Evolutionary conservation across 23 red algal species (phyloP), one percentile per base, ranked within the genome.

Genomic region (Gracilaria domingensis): DNA sequence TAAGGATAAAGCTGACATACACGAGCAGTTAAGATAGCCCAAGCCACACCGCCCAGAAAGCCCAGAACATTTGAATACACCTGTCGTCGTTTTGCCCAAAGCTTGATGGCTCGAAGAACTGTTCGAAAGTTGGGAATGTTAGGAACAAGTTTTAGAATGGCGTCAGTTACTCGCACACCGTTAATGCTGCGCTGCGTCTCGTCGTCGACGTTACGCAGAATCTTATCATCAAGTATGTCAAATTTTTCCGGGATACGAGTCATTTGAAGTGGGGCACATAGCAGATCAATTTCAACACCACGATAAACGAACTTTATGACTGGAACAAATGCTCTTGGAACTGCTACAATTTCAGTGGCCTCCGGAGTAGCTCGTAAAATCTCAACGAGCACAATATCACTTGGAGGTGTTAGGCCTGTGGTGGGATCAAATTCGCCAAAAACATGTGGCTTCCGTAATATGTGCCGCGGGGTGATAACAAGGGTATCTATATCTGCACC

Each of bases 401-500:
- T 51, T 30, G 39, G 53, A 73, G 95, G 95, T 42, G 92, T 84
- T 8, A 85, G 25, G 64, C 92, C 91, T 45, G 79, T 91, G 0
- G 65, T 85, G 16, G 79, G 51, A 85, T 74, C 78, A 69, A 81
- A 37, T 36, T 92, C 86, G 71, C 96, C 96, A 69, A 98, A 98
- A 16, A 99, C 94, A 71, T 99, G 90, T 51, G 88, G 47, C 33
- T 93, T 85, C 30, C 97, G 86, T n/a, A 88, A 61, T 32, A 99
- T 89, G 66, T 94, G 94, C 5, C 91, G 90, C 18, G 97, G 97
- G 47, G 91, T 88, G 25, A 99, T 86, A 66, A 93, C 95, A 35
- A 99, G 91, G 20, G 97, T 99, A 64, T 99, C 97, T 40, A 99
- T 96, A 84, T 99, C 97, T 21, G 97, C 97, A 42, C 92, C 95